Evolutionary conservation across 2,329 filamentous ascomycete species (phyloP), one percentile per base, ranked within the genome.

Genomic region (Fusarium verticillioides): DNA sequence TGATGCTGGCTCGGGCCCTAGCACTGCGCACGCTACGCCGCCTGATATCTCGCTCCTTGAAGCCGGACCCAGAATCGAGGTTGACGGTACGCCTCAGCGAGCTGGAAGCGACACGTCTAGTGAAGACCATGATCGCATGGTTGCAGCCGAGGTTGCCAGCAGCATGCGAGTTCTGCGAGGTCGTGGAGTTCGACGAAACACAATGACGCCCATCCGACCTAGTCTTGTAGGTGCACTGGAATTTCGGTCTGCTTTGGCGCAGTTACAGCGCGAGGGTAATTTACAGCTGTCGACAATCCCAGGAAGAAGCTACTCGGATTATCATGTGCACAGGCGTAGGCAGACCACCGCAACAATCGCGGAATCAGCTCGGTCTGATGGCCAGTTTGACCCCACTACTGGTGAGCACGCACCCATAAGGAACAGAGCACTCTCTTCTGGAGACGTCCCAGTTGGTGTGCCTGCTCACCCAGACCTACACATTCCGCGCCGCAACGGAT

Each of bases 211-310:
- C 0, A 98, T 99, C 70, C 89, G 96, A 47, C 96, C 96, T 3
- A 98, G 96, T 84, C 85, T 99, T 52, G 92, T 99, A 7, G 96
- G 96, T 47, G 96, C 94, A 13, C 86, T 99, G 64, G 96, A 99
- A 82, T 99, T 99, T 77, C 90, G 95, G 76, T 96, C 96, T 5
- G 92, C 97, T 7, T 85, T 99, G 50, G 92, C 94, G n/a, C 95
- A 95, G 6, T 84, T 99, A 63, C 92, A 97, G 77, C 93, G 91
- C 73, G 93, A 94, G 63, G 90, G 93, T 78, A 96, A 94, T 72
- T 89, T 93, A 32, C 90, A 91, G 75, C 88, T 93, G 23, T 89
- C 91, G 47, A 89, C 91, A 5, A 91, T 97, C 69, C 87, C 91
- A 72, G 83, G 90, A 30, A 88, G 93, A 67, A 90, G 92, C 76